Percentiles rank a stretch among this genome's conserved stretches.
phyloP scores from a whole-genome alignment of 768 basidiomycete genomes.

The Xerocomus potaroensis region DNA sequence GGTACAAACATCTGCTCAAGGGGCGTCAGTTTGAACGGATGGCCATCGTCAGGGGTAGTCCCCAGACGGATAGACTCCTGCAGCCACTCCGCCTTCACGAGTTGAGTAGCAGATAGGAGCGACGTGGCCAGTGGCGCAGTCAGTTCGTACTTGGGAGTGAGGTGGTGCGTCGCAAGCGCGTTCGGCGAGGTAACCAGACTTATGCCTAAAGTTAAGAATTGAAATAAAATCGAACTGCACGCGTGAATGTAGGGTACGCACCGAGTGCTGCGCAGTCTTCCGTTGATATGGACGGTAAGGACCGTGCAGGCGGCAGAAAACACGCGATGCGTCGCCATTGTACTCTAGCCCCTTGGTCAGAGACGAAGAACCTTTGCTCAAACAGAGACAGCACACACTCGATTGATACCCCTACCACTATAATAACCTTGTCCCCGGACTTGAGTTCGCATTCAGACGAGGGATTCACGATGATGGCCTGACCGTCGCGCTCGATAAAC shows the following conservation, averaged over 20 bases:
- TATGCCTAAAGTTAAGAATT: slow-evolving; percentile 38
- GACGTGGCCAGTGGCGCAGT: slow-evolving; percentile 51
- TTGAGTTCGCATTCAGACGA: slow-evolving; percentile 39
- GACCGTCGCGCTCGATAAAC: slow-evolving; percentile 36
- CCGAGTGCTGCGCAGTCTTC: slow-evolving; percentile 53
- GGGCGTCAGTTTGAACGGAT: slow-evolving; percentile 31
- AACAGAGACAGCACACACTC: slow-evolving; percentile 37
- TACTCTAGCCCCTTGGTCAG: slow-evolving; percentile 34
- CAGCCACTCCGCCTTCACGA: slow-evolving; percentile 70
- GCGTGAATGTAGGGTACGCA: slow-evolving; percentile 26
- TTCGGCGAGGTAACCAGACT: slow-evolving; percentile 44
- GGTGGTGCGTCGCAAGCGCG: slow-evolving; percentile 58
- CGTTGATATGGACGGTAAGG: slow-evolving; percentile 34
- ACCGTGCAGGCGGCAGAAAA: slow-evolving; percentile 38
- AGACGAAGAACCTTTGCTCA: neutral
- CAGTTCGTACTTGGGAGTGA: slow-evolving; percentile 48
- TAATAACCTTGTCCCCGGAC: slow-evolving; percentile 50
- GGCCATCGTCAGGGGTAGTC: slow-evolving; percentile 28
- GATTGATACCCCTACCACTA: slow-evolving; percentile 41
- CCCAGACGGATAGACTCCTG: slow-evolving; percentile 54
- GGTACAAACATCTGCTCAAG: slow-evolving; percentile 51
- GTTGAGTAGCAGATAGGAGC: slow-evolving; percentile 50
- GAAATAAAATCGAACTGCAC: neutral
- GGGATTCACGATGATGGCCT: slow-evolving; percentile 33
- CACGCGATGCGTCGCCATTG: slow-evolving; percentile 50